Conservation (phyloP, 495 filamentous ascomycete genomes). For the Podospora pseudopauciseta region DNA sequence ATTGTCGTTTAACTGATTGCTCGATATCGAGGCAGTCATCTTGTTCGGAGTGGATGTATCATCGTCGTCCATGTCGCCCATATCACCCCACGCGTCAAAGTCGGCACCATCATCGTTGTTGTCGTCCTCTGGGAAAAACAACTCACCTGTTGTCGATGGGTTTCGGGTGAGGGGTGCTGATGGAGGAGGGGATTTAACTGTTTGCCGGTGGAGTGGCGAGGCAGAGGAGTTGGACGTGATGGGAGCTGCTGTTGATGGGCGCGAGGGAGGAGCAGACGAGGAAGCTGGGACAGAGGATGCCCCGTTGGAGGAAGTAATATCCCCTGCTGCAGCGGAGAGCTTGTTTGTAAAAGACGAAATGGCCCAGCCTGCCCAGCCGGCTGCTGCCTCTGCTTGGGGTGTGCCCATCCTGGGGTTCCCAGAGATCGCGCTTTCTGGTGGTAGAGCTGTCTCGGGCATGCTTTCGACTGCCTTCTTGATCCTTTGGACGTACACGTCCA, state of each 20-base stretch:
- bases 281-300: not conserved
- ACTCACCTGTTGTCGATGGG: constrained; percentile 42
- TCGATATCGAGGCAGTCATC: constrained; percentile 29
- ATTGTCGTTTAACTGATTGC: constrained; percentile 28
- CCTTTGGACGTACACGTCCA: constrained; percentile 84
- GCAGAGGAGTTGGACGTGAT: constrained; percentile 41
- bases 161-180: constrained; percentile 40
- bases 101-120: constrained; percentile 44
- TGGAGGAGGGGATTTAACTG: constrained; percentile 45
- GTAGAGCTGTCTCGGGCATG: constrained; percentile 76
- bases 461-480: constrained; percentile 70
- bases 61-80: constrained; percentile 50
- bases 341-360: constrained; percentile 99
- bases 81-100: constrained; percentile 70
- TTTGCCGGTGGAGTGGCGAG: constrained; percentile 52
- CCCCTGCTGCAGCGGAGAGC: constrained; percentile 72
- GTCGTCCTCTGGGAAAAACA: constrained; percentile 41
- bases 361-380: constrained; percentile 87
- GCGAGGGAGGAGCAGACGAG: not conserved
- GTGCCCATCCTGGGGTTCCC: constrained; percentile 69
- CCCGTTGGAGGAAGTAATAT: constrained; percentile 56
- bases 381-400: constrained; percentile 55
- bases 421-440: constrained; percentile 44
- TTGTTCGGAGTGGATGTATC: constrained; percentile 45
- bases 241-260: constrained; percentile 15